Percentiles rank a stretch among this genome's conserved stretches.
These are phyloP conservation scores for Trametes elegans DNA, from an alignment of 768 basidiomycete species.

Conservation along the genomic window DNA sequence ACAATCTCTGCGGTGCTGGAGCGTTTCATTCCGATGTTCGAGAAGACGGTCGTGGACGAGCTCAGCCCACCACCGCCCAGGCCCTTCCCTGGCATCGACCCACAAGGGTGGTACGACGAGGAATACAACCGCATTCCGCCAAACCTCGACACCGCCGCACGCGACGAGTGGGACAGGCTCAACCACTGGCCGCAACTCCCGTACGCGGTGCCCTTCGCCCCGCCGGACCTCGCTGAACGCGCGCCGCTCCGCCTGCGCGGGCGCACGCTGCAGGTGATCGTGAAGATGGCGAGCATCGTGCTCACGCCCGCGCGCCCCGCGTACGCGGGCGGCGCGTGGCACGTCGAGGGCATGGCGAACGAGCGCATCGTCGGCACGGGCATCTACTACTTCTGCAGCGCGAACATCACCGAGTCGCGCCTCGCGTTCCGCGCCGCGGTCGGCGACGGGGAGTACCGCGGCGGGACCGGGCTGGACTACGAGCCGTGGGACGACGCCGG, in stretches of 20 bases:
- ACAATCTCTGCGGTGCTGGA: conserved; percentile 18
- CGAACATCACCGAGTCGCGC: conserved; percentile 31
- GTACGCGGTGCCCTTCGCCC: neutral
- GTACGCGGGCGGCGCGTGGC: conserved; percentile 35
- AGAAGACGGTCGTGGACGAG: conserved; percentile 24
- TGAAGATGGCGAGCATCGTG: conserved; percentile 39
- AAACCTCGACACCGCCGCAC: neutral
- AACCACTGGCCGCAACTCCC: conserved; percentile 2
- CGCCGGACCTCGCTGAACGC: neutral
- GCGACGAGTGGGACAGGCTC: neutral
- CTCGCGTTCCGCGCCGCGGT: conserved; percentile 34
- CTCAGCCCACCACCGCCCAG: neutral
- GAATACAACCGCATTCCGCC: neutral
- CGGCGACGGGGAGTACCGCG: neutral
- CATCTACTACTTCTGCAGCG: conserved; percentile 27
- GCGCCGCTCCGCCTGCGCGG: conserved; percentile 15
- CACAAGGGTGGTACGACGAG: neutral
- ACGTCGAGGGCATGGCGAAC: conserved; percentile 33
- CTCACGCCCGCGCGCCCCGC: conserved; percentile 30
- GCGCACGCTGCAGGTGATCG: conserved; percentile 33
- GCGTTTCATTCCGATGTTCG: conserved; percentile 27
- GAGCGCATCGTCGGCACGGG: conserved; percentile 10
- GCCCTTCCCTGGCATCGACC: conserved; percentile 3
- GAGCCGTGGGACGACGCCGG: conserved; percentile 2
- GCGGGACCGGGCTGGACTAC: neutral